These are phyloP conservation scores for Ophiostoma triangulosporum DNA, from an alignment of 2,329 filamentous ascomycete genomes.

Conservation along the genomic window DNA sequence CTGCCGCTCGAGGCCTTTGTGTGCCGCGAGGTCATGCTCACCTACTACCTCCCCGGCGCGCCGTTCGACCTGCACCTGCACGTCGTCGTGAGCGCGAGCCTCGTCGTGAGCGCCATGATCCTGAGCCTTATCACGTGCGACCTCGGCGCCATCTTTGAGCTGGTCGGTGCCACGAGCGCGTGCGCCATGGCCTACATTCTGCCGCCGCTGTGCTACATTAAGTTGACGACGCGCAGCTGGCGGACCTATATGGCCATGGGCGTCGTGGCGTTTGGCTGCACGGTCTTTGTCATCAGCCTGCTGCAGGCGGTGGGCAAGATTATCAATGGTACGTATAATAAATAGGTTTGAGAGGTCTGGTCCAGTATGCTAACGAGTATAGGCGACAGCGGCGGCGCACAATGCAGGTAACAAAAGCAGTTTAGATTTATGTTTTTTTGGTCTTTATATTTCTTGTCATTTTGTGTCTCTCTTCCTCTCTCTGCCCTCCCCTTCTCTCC, in stretches of 20 bases:
- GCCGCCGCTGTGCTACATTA: conserved; percentile 89
- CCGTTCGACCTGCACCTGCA: conserved; percentile 76
- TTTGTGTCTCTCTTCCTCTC: neutral
- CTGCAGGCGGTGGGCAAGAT: conserved; percentile 61
- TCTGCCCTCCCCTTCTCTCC: too few species aligned
- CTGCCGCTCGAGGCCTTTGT: conserved; percentile 94
- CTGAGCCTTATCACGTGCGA: conserved; percentile 82
- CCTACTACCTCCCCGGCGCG: conserved; percentile 56
- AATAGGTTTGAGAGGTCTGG: too few species aligned
- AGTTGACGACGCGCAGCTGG: conserved; percentile 66
- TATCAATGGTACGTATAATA: conserved; percentile 26
- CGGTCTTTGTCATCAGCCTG: conserved; percentile 71
- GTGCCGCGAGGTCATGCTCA: conserved; percentile 90
- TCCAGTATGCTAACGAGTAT: conserved; percentile 1
- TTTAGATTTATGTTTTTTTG: too few species aligned
- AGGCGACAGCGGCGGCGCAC: neutral
- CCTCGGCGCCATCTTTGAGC: conserved; percentile 83
- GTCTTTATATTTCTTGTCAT: neutral
- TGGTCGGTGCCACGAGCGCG: conserved; percentile 89
- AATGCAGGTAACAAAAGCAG: conserved; percentile 8
- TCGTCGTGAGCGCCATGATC: conserved; percentile 67
- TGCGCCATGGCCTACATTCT: conserved; percentile 91
- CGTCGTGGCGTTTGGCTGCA: conserved; percentile 63
- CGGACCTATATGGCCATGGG: conserved; percentile 59
- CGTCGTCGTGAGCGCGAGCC: conserved; percentile 67